Percentiles rank a stretch among this genome's conserved stretches.
These are phyloP conservation scores for Rubia peregrina DNA, from an alignment of 305 asterid genomes.

Conservation along the genomic window DNA sequence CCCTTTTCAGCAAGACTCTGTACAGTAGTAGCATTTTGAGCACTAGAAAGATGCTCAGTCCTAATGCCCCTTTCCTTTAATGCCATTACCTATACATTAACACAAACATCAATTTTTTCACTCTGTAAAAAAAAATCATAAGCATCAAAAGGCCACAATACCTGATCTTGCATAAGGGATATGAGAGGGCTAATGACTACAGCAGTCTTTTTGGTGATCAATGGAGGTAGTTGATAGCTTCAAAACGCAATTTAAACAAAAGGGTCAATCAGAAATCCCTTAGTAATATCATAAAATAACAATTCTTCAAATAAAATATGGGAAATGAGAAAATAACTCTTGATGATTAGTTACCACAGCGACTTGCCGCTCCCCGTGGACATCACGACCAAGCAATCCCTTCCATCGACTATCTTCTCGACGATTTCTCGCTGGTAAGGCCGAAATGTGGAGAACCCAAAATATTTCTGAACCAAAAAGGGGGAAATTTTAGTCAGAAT, in stretches of 20 bases:
- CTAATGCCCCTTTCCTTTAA: slow-evolving; percentile 76
- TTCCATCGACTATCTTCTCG: slow-evolving; percentile 57
- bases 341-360: slow-evolving; percentile 43
- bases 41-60: slow-evolving; percentile 84
- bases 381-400: slow-evolving; percentile 82
- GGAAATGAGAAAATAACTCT: not conserved
- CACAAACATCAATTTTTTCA: not conserved
- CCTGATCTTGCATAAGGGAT: slow-evolving; percentile 98
- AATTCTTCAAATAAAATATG: not conserved
- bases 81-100: slow-evolving; percentile 67
- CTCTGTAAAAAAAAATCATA: not conserved
- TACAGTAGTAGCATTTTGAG: slow-evolving; percentile 59
- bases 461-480: slow-evolving; percentile 46
- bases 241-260: slow-evolving; percentile 19
- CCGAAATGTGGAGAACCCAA: slow-evolving; percentile 78
- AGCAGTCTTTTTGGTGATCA: slow-evolving; percentile 67
- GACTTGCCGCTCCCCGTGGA: slow-evolving; percentile 98
- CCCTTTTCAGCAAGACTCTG: slow-evolving; percentile 64
- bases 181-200: slow-evolving; percentile 84
- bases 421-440: slow-evolving; percentile 81
- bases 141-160: slow-evolving; percentile 16
- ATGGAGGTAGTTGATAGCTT: slow-evolving; percentile 93
- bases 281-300: not conserved
- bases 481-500: not conserved
- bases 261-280: not conserved